phyloP scores from a whole-genome alignment of 495 filamentous ascomycete genomes.

The Cryomyces minteri region DNA sequence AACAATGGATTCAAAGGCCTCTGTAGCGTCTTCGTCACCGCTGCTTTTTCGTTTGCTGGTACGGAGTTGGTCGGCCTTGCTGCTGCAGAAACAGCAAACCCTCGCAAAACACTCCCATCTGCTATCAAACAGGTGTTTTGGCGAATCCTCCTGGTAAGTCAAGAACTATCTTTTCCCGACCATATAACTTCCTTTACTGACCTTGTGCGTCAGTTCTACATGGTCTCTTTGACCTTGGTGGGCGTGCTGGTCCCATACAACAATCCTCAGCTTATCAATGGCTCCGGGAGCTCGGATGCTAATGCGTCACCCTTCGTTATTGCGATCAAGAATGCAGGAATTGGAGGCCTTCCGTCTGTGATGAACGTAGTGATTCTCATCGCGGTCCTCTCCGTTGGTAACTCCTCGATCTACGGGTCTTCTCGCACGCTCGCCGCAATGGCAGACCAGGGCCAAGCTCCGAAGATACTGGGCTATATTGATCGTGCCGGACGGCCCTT shows the following conservation, averaged over 20 bases:
- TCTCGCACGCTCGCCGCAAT: conserved; percentile 74
- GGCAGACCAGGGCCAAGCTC: conserved; percentile 72
- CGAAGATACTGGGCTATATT: conserved; percentile 57
- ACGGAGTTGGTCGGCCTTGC: conserved; percentile 89
- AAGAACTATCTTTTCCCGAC: neutral
- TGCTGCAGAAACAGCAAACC: conserved; percentile 74
- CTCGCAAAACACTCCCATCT: conserved; percentile 67
- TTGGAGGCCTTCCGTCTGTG: conserved; percentile 54
- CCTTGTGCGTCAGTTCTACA: conserved; percentile 36
- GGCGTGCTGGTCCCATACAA: conserved; percentile 59
- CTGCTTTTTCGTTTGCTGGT: conserved; percentile 81
- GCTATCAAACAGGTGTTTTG: conserved; percentile 92
- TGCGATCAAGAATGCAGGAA: conserved; percentile 64
- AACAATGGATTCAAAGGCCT: conserved; percentile 87
- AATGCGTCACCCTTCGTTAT: conserved; percentile 81
- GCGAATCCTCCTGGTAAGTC: conserved; percentile 51
- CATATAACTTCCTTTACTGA: neutral
- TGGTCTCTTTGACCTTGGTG: conserved; percentile 54
- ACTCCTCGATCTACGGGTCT: conserved; percentile 72
- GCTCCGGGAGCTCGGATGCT: conserved; percentile 36
- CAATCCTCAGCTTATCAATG: conserved; percentile 38
- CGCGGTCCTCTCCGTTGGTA: conserved; percentile 73
- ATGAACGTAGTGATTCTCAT: conserved; percentile 88
- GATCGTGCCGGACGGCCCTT: conserved; percentile 72
- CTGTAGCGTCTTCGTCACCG: conserved; percentile 84